phyloP scores from a whole-genome alignment of 768 basidiomycete species.

The Cystofilobasidium bisporidii region DNA sequence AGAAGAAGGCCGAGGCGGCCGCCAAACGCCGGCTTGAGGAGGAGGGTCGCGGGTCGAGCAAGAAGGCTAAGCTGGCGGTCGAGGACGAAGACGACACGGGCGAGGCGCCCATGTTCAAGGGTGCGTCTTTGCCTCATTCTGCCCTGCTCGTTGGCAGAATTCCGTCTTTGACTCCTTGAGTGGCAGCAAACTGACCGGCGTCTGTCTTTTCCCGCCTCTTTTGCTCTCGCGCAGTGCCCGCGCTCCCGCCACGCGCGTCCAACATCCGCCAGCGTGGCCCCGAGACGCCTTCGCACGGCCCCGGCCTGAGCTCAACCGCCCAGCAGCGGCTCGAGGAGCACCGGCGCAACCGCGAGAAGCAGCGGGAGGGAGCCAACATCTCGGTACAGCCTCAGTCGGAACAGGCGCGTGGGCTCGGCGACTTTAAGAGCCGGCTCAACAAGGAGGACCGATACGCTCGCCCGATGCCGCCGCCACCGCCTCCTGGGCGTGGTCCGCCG shows the following conservation, averaged over 20 bases:
- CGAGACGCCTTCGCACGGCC: slow-evolving; percentile 88
- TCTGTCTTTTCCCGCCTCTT: background rate
- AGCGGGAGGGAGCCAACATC: slow-evolving; percentile 42
- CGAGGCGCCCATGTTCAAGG: slow-evolving; percentile 70
- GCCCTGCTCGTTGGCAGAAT: too few species aligned
- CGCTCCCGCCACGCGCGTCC: slow-evolving; percentile 50
- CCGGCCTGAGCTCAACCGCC: slow-evolving; percentile 71
- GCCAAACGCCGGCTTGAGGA: slow-evolving; percentile 42
- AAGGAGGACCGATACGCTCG: slow-evolving; percentile 38
- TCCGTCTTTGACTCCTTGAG: too few species aligned
- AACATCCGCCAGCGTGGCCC: slow-evolving; percentile 65
- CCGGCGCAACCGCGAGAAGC: slow-evolving; percentile 58
- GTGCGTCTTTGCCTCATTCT: slow-evolving; percentile 46
- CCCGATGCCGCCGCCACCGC: background rate
- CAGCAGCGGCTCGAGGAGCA: slow-evolving; percentile 66
- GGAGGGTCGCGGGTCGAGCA: slow-evolving; percentile 43
- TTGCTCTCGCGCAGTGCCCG: slow-evolving; percentile 53
- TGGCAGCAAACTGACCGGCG: background rate
- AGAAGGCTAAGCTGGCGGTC: slow-evolving; percentile 54
- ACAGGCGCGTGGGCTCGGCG: slow-evolving; percentile 64
- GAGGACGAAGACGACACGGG: slow-evolving; percentile 41
- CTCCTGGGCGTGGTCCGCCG: background rate
- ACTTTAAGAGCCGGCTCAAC: slow-evolving; percentile 88
- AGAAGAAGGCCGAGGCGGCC: slow-evolving; percentile 60
- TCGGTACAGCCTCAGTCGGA: slow-evolving; percentile 8